Evolutionary conservation across 2,329 filamentous ascomycete genomes (phyloP), one percentile per base, ranked within the genome.

Genomic region (Elsinoe australis): DNA sequence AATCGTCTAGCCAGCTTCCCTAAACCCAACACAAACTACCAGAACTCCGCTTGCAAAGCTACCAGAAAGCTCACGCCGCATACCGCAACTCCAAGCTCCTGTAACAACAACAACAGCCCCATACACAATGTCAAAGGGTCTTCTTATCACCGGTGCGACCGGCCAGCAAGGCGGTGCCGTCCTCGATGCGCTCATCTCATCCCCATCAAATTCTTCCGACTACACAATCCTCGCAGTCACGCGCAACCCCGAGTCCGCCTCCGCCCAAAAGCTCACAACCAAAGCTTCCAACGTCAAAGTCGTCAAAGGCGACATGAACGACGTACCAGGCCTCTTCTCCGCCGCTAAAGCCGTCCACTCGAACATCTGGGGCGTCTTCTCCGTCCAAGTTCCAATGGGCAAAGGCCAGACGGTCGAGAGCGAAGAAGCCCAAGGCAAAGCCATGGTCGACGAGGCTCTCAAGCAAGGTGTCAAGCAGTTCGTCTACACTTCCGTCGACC

Each of bases 401-500:
- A 57, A 61, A 31, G 64, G 60, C 36, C 59, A 61, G 52, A 71
- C 60, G 4, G 58, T 63, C 28, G 63, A 66, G 28, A 57, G 59
- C 52, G 72, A 76, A 60, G 67, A 75, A 51, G 51, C 54, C 0
- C 78, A 83, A 60, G 79, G 78, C 46, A 78, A 70, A 22, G 67
- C 62, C 0, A 62, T 83, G 2, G 66, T 83, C 49, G 76, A 82
- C 52, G 73, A 70, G 19, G 67, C 74, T 1, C 55, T 82, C 47
- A 67, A 69, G 17, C 59, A 73, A 31, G 67, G 68, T 10, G 75
- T 83, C 41, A 67, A 69, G 46, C 71, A 77, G 56, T 80, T 83
- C 55, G 73, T 83, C 24, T 82, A 80, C 63, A 73, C 70, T 24
- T 76, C 71, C 33, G 76, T 81, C 22, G 81, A 84, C 53, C 76